Conservation (phyloP, 1,284 basidiomycete species). For the Heliocybe sulcata region DNA sequence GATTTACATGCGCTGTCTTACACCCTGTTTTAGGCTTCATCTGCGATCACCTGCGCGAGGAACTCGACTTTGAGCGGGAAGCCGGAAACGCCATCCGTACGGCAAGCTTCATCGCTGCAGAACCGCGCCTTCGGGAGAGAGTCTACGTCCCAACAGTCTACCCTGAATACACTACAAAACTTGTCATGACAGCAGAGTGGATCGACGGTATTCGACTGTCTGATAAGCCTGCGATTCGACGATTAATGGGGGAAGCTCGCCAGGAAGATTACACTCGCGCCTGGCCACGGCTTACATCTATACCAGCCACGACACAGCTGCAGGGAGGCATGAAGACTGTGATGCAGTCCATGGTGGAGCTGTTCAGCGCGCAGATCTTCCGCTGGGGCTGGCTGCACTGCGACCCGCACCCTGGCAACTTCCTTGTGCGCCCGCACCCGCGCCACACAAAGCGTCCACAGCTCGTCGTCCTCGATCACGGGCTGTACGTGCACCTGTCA, state of each 20-base stretch:
- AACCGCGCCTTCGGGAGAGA: conserved; percentile 59
- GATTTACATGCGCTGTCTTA: not conserved
- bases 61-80: conserved; percentile 77
- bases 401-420: conserved; percentile 75
- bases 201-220: conserved; percentile 77
- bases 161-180: conserved; percentile 64
- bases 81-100: conserved; percentile 60
- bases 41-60: conserved; percentile 71
- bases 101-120: conserved; percentile 47
- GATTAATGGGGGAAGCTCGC: conserved; percentile 48
- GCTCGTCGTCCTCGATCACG: conserved; percentile 85
- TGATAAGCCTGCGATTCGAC: conserved; percentile 50
- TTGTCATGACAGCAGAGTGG: conserved; percentile 84
- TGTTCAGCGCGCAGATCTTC: conserved; percentile 83
- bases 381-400: conserved; percentile 84
- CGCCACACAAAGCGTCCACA: conserved; percentile 53
- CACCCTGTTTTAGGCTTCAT: conserved; percentile 56
- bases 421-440: conserved; percentile 76
- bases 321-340: conserved; percentile 58
- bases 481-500: conserved; percentile 71
- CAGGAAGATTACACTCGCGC: conserved; percentile 2
- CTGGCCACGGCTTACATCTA: conserved; percentile 10
- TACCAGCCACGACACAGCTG: conserved; percentile 23
- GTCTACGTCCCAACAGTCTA: conserved; percentile 80
- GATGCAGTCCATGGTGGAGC: conserved; percentile 77